Conservation (phyloP, 2,329 filamentous ascomycete genomes). For the Nannizziopsis arthrosporioides region DNA sequence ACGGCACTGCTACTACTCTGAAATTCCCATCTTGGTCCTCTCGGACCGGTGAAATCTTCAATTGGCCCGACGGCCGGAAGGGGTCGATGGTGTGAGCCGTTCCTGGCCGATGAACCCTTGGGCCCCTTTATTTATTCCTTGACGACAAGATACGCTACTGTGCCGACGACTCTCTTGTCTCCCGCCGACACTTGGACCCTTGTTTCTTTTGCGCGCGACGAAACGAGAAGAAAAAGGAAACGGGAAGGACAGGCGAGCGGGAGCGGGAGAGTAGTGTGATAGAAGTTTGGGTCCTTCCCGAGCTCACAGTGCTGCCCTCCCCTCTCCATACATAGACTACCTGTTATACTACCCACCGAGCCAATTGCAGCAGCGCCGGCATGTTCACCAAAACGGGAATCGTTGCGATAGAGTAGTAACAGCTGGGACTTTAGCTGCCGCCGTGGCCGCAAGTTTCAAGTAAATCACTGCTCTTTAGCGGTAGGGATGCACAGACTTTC, state of each 20-base stretch:
- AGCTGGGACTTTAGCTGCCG: background rate
- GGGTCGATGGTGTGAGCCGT: background rate
- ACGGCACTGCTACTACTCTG: background rate
- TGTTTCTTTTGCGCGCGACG: background rate
- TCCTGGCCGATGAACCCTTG: background rate
- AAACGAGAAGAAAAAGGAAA: conserved; percentile 3
- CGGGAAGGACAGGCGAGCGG: background rate
- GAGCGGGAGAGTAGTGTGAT: background rate
- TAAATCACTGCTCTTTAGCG: background rate
- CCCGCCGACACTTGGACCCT: conserved; percentile 5
- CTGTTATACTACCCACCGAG: background rate
- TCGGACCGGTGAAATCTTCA: conserved; percentile 4
- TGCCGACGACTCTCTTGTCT: background rate
- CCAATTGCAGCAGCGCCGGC: background rate
- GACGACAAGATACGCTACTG: background rate
- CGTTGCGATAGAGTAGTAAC: background rate
- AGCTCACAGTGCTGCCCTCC: no score
- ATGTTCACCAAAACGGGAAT: background rate
- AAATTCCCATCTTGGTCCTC: background rate
- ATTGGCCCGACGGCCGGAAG: conserved; percentile 7
- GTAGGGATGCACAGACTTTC: conserved; percentile 2
- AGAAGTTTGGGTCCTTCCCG: conserved; percentile 3
- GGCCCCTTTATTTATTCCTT: background rate
- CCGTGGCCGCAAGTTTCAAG: background rate
- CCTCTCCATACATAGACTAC: background rate